phyloP scores from a whole-genome alignment of 225 moss, liverwort and hornwort genomes.

The Antitrichia curtipendula region DNA sequence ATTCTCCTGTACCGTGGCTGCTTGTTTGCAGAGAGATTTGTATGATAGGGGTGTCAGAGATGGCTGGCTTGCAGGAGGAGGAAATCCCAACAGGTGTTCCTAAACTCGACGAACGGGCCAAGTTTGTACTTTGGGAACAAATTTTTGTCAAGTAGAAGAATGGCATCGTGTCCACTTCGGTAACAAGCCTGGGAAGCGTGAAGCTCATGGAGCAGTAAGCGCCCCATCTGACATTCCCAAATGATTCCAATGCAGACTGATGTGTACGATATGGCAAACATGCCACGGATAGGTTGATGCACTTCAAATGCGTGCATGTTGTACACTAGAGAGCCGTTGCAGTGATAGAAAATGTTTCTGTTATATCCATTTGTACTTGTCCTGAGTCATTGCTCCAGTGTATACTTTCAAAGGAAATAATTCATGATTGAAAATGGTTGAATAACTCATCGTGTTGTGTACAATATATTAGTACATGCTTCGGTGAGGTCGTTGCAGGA shows the following conservation, averaged over 20 bases:
- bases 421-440: background rate
- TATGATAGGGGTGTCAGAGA: background rate
- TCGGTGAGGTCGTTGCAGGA: background rate
- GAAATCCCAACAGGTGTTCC: background rate
- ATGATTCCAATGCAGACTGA: background rate
- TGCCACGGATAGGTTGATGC: background rate
- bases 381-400: background rate
- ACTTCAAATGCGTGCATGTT: background rate
- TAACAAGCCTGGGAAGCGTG: background rate
- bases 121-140: background rate
- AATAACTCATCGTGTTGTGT: background rate
- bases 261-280: background rate
- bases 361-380: background rate
- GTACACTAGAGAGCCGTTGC: background rate
- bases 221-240: background rate
- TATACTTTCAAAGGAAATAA: background rate
- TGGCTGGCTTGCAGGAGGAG: background rate
- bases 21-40: background rate
- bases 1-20: background rate
- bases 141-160: background rate
- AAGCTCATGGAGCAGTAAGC: background rate
- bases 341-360: background rate
- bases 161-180: background rate
- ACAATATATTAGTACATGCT: background rate
- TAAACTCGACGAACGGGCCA: background rate